These are phyloP conservation scores for Sambucus nigra DNA, from an alignment of 129 eudicot genomes.

Conservation along the genomic window DNA sequence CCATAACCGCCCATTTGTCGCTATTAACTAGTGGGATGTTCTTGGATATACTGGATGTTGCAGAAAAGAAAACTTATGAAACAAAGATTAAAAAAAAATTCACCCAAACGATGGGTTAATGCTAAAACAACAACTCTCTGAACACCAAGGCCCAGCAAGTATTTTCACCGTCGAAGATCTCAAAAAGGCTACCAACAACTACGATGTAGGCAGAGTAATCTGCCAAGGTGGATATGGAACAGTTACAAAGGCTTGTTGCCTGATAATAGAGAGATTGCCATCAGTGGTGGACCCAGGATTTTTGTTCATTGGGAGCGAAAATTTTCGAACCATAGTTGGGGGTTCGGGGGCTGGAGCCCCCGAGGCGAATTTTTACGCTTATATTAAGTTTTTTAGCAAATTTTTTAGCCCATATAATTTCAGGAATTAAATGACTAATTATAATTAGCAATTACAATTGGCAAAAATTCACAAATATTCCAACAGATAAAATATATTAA, in stretches of 20 bases:
- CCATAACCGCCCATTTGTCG: too few species aligned
- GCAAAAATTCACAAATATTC: too few species aligned
- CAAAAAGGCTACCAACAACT: slow-evolving; percentile 12
- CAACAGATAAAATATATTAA: too few species aligned
- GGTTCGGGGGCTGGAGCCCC: too few species aligned
- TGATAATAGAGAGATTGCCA: slow-evolving; percentile 1
- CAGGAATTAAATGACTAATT: too few species aligned
- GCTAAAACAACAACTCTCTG: not conserved
- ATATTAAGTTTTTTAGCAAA: too few species aligned
- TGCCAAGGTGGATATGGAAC: slow-evolving; percentile 16
- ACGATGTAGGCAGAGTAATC: not conserved
- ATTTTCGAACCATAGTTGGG: too few species aligned
- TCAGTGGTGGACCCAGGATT: too few species aligned
- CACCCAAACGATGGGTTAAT: not conserved
- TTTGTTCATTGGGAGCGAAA: too few species aligned
- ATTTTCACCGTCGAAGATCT: slow-evolving; percentile 13
- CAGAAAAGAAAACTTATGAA: not conserved
- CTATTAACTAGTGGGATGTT: not conserved
- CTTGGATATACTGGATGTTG: not conserved
- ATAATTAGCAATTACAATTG: too few species aligned
- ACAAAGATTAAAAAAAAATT: not conserved
- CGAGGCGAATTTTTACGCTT: too few species aligned
- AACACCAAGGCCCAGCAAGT: not conserved
- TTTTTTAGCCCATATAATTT: too few species aligned
- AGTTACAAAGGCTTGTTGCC: slow-evolving; percentile 16